Conservation (phyloP, 2,329 filamentous ascomycete species). For the Cytospora piceae region DNA sequence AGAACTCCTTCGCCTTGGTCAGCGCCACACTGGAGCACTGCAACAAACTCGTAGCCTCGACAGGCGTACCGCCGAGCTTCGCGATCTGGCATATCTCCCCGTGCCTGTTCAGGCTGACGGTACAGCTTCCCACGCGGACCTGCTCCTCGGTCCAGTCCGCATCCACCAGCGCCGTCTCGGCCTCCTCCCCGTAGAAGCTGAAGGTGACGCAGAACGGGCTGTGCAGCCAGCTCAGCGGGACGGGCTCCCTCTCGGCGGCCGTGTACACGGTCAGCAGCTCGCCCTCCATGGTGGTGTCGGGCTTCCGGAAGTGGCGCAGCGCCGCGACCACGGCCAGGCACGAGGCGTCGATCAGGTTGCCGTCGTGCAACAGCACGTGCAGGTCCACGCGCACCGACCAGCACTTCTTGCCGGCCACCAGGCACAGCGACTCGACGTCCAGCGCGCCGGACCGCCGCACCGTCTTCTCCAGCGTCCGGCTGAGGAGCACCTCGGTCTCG, state of each 20-base stretch:
- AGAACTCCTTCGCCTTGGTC: slow-evolving; percentile 79
- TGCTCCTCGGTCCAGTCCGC: slow-evolving; percentile 76
- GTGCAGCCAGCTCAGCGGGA: slow-evolving; percentile 88
- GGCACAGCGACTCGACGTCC: slow-evolving; percentile 93
- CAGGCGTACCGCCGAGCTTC: slow-evolving; percentile 82
- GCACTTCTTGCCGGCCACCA: slow-evolving; percentile 86
- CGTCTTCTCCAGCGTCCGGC: slow-evolving; percentile 89
- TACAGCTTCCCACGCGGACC: slow-evolving; percentile 71
- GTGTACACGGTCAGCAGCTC: slow-evolving; percentile 85
- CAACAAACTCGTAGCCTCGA: slow-evolving; percentile 79
- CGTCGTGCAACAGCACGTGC: slow-evolving; percentile 89
- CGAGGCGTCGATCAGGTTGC: slow-evolving; percentile 82
- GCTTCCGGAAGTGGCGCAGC: slow-evolving; percentile 87
- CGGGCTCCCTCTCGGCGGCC: slow-evolving; percentile 82
- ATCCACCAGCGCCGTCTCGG: slow-evolving; percentile 73
- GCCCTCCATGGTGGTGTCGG: slow-evolving; percentile 84
- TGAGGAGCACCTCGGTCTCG: slow-evolving; percentile 82
- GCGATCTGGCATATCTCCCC: slow-evolving; percentile 91
- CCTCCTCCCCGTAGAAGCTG: slow-evolving; percentile 76
- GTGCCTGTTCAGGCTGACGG: slow-evolving; percentile 84
- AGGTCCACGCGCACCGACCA: slow-evolving; percentile 91
- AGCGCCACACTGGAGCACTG: slow-evolving; percentile 76
- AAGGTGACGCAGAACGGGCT: slow-evolving; percentile 91
- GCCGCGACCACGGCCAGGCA: slow-evolving; percentile 88
- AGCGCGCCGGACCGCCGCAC: slow-evolving; percentile 89